Conservation (phyloP, 1,139 yeast genomes). For the Hansenula lynferdii region DNA sequence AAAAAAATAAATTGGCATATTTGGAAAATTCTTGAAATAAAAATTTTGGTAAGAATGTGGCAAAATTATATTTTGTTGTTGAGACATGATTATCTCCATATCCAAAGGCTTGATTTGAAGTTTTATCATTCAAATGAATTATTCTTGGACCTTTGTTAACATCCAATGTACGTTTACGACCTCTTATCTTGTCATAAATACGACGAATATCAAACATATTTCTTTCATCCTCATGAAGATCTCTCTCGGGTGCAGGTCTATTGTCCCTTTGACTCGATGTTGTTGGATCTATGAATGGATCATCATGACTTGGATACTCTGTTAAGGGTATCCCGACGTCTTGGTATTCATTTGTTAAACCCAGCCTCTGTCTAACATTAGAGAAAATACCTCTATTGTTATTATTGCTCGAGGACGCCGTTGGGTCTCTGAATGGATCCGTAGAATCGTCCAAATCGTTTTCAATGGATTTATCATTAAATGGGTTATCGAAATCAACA, state of each 20-base stretch:
- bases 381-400: conserved; percentile 9
- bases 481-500: conserved; percentile 29
- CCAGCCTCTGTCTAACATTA: conserved; percentile 19
- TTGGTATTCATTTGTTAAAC: conserved; percentile 21
- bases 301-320: conserved; percentile 18
- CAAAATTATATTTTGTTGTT: conserved; percentile 93
- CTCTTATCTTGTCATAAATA: conserved; percentile 41
- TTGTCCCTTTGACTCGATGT: conserved; percentile 3
- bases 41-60: conserved; percentile 92
- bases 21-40: conserved; percentile 95
- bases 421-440: conserved; percentile 5
- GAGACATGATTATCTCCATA: conserved; percentile 85
- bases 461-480: conserved; percentile 24
- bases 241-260: conserved; percentile 6
- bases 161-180: conserved; percentile 30
- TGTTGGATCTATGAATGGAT: conserved; percentile 21
- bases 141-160: conserved; percentile 54
- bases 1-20: conserved; percentile 91
- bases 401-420: conserved; percentile 5
- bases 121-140: conserved; percentile 60
- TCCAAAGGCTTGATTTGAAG: conserved; percentile 48
- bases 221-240: conserved; percentile 24
- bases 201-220: conserved; percentile 51
- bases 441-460: conserved; percentile 22
- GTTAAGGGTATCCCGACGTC: conserved; percentile 29